Evolutionary conservation across 805 yeast species (phyloP).

Genomic region (Yamadazyma phyllophila): DNA sequence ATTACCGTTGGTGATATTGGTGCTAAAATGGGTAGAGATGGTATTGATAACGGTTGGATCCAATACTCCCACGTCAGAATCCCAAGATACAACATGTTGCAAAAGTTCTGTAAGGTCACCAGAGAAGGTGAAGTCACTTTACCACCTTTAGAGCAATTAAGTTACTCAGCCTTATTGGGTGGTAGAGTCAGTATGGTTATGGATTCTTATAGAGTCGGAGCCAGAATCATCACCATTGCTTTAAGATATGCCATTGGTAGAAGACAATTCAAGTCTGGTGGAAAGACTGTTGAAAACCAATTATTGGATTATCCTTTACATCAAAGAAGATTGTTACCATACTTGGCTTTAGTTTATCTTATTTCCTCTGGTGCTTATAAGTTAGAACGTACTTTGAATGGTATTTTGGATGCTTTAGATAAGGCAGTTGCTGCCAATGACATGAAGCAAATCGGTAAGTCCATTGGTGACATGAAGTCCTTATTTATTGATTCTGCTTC

Average conservation of each 20-base stretch:
- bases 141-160: slow-evolving; percentile 46
- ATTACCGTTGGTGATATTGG: slow-evolving; percentile 47
- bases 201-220: slow-evolving; percentile 42
- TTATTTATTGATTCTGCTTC: slow-evolving; percentile 46
- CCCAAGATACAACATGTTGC: slow-evolving; percentile 47
- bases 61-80: slow-evolving; percentile 43
- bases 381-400: slow-evolving; percentile 32
- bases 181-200: slow-evolving; percentile 46
- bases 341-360: slow-evolving; percentile 40
- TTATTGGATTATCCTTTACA: slow-evolving; percentile 45
- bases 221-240: slow-evolving; percentile 43
- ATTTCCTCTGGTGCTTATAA: slow-evolving; percentile 38
- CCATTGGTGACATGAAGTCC: slow-evolving; percentile 39
- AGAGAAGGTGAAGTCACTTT: slow-evolving; percentile 39
- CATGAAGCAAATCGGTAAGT: slow-evolving; percentile 26
- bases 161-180: slow-evolving; percentile 42
- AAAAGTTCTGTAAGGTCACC: slow-evolving; percentile 41
- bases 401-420: slow-evolving; percentile 33
- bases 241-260: slow-evolving; percentile 46
- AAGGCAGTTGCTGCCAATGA: slow-evolving; percentile 35
- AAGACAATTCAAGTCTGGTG: slow-evolving; percentile 41
- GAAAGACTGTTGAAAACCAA: slow-evolving; percentile 33
- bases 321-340: slow-evolving; percentile 46
- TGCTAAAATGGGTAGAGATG: slow-evolving; percentile 49
- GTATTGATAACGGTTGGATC: slow-evolving; percentile 50